These are phyloP conservation scores for Gnomoniopsis sp. DNA, from an alignment of 2,329 filamentous ascomycete species.

Conservation along the genomic window DNA sequence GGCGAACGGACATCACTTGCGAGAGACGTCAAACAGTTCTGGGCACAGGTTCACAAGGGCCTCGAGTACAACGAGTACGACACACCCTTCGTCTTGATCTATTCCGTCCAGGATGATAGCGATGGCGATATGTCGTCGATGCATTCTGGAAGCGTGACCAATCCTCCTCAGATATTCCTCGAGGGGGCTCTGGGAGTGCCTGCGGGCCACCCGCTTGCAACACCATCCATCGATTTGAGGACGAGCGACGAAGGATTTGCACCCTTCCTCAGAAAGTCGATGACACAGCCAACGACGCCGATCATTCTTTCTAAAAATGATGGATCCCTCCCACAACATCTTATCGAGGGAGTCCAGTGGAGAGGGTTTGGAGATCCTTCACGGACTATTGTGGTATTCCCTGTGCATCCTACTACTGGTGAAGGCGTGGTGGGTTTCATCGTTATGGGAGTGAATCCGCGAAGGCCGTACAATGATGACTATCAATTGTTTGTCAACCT, in stretches of 20 bases:
- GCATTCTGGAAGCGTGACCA: slow-evolving; percentile 61
- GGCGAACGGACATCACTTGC: slow-evolving; percentile 72
- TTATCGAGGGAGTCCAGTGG: slow-evolving; percentile 67
- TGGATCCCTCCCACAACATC: slow-evolving; percentile 59
- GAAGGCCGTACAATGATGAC: slow-evolving; percentile 75
- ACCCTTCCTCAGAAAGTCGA: slow-evolving; percentile 72
- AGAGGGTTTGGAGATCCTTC: slow-evolving; percentile 70
- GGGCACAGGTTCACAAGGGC: slow-evolving; percentile 65
- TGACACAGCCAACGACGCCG: slow-evolving; percentile 61
- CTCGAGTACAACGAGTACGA: slow-evolving; percentile 73
- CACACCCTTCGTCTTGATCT: slow-evolving; percentile 72
- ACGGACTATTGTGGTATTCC: slow-evolving; percentile 69
- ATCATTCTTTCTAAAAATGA: slow-evolving; percentile 65
- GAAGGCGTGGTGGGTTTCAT: slow-evolving; percentile 75
- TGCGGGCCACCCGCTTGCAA: slow-evolving; percentile 57
- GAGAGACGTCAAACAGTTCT: slow-evolving; percentile 70
- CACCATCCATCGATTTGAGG: slow-evolving; percentile 63
- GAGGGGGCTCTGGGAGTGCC: slow-evolving; percentile 72
- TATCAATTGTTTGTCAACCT: slow-evolving; percentile 76
- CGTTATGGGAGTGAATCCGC: slow-evolving; percentile 73
- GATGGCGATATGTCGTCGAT: slow-evolving; percentile 72
- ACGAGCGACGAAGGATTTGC: slow-evolving; percentile 71
- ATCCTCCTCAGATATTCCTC: slow-evolving; percentile 62
- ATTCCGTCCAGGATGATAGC: slow-evolving; percentile 67
- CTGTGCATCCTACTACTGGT: slow-evolving; percentile 71